Conservation (phyloP, 78 protist species). For the Chrysochromulina parva region DNA sequence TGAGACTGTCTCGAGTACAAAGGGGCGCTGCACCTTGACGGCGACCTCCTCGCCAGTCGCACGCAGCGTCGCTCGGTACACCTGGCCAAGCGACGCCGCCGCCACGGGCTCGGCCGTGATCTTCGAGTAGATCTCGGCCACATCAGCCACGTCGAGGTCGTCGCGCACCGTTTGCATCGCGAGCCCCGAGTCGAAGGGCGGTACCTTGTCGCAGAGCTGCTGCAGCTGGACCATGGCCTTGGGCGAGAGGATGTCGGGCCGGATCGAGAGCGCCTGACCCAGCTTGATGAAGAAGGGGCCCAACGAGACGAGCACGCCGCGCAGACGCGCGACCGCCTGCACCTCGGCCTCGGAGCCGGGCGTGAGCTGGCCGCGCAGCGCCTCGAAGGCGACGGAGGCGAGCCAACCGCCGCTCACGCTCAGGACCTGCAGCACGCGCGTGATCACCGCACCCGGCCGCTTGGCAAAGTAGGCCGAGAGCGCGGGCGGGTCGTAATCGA, state of each 20-base stretch:
- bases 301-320: conserved; percentile 5
- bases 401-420: neutral
- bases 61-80: conserved; percentile 15
- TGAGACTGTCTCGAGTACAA: conserved; percentile 23
- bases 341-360: conserved; percentile 9
- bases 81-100: conserved; percentile 29
- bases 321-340: neutral
- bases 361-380: neutral
- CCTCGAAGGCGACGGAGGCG: neutral
- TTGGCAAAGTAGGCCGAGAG: neutral
- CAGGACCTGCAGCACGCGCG: conserved; percentile 4
- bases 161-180: neutral
- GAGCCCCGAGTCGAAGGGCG: neutral
- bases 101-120: conserved; percentile 27
- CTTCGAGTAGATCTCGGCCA: neutral
- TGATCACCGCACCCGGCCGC: neutral
- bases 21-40: conserved; percentile 38
- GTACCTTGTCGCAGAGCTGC: conserved; percentile 52
- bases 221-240: conserved; percentile 40
- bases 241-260: conserved; percentile 29
- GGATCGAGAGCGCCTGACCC: conserved; percentile 43
- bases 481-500: conserved; percentile 1
- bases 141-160: neutral
- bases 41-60: neutral
- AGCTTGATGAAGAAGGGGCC: conserved; percentile 47